A percentile compares a stretch with the other conserved stretches of the same genome.
These are phyloP conservation scores for Pluteus cervinus DNA, from an alignment of 768 basidiomycete species.

Conservation along the genomic window DNA sequence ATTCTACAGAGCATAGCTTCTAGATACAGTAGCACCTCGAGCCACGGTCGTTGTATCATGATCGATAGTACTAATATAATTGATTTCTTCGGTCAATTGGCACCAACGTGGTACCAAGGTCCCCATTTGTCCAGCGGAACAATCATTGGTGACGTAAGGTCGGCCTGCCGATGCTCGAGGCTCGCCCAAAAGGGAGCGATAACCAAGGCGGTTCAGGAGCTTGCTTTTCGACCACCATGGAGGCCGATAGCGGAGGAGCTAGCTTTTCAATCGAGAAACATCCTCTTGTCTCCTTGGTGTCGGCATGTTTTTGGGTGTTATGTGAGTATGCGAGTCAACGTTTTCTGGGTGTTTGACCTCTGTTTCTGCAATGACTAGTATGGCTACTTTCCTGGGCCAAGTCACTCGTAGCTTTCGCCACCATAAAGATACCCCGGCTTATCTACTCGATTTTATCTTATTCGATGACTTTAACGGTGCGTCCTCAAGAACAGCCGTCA, in stretches of 20 bases:
- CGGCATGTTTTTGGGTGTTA: constrained; percentile 82
- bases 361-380: constrained; percentile 35
- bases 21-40: constrained; percentile 20
- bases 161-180: too few relatives aligned
- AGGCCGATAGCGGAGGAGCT: too few relatives aligned
- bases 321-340: constrained; percentile 40
- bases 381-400: constrained; percentile 80
- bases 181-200: too few relatives aligned
- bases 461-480: constrained; percentile 82
- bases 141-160: too few relatives aligned
- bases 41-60: background rate
- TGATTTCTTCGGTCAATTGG: background rate
- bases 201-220: too few relatives aligned
- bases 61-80: background rate
- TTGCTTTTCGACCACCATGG: constrained; percentile 21
- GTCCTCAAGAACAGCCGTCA: constrained; percentile 12
- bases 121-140: too few relatives aligned
- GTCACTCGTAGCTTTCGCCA: constrained; percentile 68
- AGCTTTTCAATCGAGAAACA: too few relatives aligned
- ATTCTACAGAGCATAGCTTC: constrained; percentile 88
- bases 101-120: too few relatives aligned
- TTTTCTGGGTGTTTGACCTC: constrained; percentile 1
- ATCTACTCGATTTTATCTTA: constrained; percentile 79
- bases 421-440: constrained; percentile 75
- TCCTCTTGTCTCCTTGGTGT: constrained; percentile 69